Base-by-base conservation (phyloP, 164 flowering plant species). In the Piper betle region DNA sequence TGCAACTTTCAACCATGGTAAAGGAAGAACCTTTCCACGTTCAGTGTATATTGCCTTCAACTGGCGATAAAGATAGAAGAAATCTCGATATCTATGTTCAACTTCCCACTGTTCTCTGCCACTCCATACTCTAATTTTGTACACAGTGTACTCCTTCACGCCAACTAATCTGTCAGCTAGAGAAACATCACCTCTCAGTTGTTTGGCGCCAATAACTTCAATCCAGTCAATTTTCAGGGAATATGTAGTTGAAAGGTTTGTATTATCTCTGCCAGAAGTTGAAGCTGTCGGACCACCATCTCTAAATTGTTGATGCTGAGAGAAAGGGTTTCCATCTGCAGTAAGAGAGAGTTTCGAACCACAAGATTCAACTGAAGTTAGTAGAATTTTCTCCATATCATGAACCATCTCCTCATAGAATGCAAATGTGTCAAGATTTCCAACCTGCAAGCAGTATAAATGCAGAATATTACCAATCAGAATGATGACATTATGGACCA, bases 351-450 rank as follows among this genome's bases (percentile, higher is more conserved):
- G 72, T 65, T 75, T 78, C 58, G 77, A 57, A 25, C 79, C 75
- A 58, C 77, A 81, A 68, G 90, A 77, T 43, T 77, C 88, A 18
- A 57, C 68, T 48, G 83, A 80, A 41, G 86, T 91, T 2, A 93
- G 88, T 74, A 93, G 77, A 66, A 93, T 86, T 62, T 84, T 91
- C 77, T 93, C 97, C 98, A 93, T 90, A 38, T 93, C 98, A 72
- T 79, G 80, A 54, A 93, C 96, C 71, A 93, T 20, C 52, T 92
- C 96, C 75, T 86, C 90, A 71, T 78, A 80, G 57, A 79, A 80
- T 60, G 78, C 84, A 67, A 74, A 75, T 20, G 61, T 48, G 61
- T 75, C 84, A 50, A 62, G 59, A 63, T 71, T 66, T 53, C 65
- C 74, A 53, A 58, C 71, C 98, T 93, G 84, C 75, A 79, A 72